Base-by-base conservation (phyloP, 1,139 yeast genomes). In the Saccharomyces hybrid region DNA sequence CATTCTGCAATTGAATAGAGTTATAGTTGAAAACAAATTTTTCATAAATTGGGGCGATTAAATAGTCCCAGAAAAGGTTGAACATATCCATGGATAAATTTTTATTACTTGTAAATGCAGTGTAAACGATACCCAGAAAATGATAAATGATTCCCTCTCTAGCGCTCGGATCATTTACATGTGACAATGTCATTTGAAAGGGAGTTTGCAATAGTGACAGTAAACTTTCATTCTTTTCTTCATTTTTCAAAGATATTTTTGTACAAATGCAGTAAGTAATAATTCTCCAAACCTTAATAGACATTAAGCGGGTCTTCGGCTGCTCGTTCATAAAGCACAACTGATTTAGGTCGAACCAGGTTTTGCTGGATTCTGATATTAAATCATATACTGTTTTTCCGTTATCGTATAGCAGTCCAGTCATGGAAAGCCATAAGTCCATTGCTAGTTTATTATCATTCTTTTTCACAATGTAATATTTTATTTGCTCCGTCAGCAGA, bases 221-320 rank as follows among this genome's bases (percentile, higher is more conserved):
- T 14, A 55, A 48, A 27, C 50, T 50, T 26, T 28, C 23, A n/a
- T 50, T 49, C 14, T 20, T 42, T 14, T 50, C 51, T 7, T 31
- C 6, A 46, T 26, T 44, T 31, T 34, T 44, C 28, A 31, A 32
- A 9, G 27, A 20, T 6, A 58, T 26, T 29, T 62, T 59, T 5
- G 54, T 50, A 26, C 61, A 58, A n/a, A 64, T 49, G 48, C 57
- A 55, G 51, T 61, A 66, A 2, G 58, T 57, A 5, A 67, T 27
- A 26, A 67, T 63, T 26, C 71, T 56, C 68, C 70, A 64, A 4
- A 57, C 61, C 51, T 65, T 65, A 13, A 66, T 48, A 3, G 70
- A 57, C 16, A 63, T 41, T 4, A 59, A 46, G 48, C 51, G 53
- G 2, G 59, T 57, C n/a, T 50, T 32, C 3, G 56, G 42, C 13